Percentiles rank a stretch among this genome's conserved stretches.
phyloP scores from a whole-genome alignment of 345 rosid genomes.

The Triadica sebifera region DNA sequence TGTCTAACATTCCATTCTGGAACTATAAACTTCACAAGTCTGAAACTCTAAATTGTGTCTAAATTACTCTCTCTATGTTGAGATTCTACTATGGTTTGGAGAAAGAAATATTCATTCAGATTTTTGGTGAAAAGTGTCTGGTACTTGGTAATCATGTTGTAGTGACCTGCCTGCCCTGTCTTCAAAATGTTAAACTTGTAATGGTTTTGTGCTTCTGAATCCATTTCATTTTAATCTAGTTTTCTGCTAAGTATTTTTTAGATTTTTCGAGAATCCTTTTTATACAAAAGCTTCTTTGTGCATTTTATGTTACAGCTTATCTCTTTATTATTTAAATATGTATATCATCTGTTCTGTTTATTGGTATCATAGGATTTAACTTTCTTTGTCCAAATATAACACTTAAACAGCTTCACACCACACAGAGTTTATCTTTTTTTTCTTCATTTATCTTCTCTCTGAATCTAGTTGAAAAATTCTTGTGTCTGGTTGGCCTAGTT shows the following conservation, averaged over 20 bases:
- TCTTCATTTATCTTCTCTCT: not conserved
- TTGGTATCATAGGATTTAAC: not conserved
- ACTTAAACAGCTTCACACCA: too few relatives aligned
- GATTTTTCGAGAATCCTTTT: not conserved
- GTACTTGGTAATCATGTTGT: too few relatives aligned
- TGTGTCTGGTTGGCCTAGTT: not conserved
- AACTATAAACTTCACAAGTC: too few relatives aligned
- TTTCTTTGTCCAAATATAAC: not conserved
- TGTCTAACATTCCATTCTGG: too few relatives aligned
- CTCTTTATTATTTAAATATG: not conserved
- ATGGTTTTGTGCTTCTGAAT: not conserved
- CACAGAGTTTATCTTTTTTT: too few relatives aligned
- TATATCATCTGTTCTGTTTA: not conserved
- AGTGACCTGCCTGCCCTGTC: too few relatives aligned
- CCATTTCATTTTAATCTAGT: not conserved
- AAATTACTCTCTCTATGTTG: too few relatives aligned
- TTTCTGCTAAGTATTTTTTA: not conserved
- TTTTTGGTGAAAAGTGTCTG: too few relatives aligned
- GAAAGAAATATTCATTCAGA: too few relatives aligned
- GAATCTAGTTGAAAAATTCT: not conserved
- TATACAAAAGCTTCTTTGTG: not conserved
- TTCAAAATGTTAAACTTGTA: not conserved
- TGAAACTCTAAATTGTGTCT: too few relatives aligned
- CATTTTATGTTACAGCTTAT: not conserved
- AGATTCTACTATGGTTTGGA: too few relatives aligned